Conservation (phyloP, 169 alveolate species). For the Hepatocystis sp. region DNA sequence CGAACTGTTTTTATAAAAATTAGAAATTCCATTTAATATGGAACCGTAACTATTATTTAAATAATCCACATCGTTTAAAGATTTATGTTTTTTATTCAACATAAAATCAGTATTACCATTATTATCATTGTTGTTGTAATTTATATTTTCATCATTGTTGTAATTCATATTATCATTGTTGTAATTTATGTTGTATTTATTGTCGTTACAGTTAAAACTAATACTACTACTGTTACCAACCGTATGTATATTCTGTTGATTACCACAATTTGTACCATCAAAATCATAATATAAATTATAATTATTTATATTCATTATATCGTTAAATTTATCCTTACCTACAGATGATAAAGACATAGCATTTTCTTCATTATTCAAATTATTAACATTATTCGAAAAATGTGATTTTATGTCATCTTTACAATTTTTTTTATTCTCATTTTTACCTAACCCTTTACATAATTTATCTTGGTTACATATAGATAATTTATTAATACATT, state of each 20-base stretch:
- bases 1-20: constrained; percentile 18
- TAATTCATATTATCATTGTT: not conserved
- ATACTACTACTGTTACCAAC: too few relatives aligned
- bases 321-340: constrained; percentile 17
- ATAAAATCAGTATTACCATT: not conserved
- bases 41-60: constrained; percentile 1
- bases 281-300: too few relatives aligned
- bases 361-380: too few relatives aligned
- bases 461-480: constrained; percentile 59
- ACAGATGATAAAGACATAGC: not conserved
- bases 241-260: too few relatives aligned
- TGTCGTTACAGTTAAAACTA: constrained; percentile 3
- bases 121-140: not conserved
- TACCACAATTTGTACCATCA: too few relatives aligned
- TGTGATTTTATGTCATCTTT: too few relatives aligned
- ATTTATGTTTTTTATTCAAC: constrained; percentile 8
- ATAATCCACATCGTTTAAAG: constrained; percentile 6
- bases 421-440: constrained; percentile 12
- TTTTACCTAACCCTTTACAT: constrained; percentile 24
- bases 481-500: constrained; percentile 55
- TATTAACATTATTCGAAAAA: too few relatives aligned
- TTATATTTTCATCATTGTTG: not conserved
- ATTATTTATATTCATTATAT: constrained; percentile 4
- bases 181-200: not conserved
- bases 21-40: constrained; percentile 14